phyloP scores from a whole-genome alignment of 2,329 filamentous ascomycete genomes.

The Rhynchosporium graminicola region DNA sequence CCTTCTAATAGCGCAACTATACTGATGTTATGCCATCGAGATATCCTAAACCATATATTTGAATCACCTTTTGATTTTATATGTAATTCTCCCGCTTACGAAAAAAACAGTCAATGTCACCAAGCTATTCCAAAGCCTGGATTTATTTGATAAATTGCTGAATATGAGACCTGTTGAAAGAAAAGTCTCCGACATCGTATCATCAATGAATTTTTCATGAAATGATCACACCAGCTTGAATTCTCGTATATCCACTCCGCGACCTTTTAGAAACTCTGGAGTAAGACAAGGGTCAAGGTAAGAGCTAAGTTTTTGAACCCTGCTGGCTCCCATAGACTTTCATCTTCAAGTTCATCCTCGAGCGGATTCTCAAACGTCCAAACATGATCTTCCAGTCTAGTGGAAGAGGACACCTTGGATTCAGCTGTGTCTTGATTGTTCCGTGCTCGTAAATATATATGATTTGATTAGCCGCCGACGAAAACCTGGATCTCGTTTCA shows the following conservation, averaged over 20 bases:
- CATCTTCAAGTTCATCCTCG: constrained; percentile 10
- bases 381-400: constrained; percentile 14
- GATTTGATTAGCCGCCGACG: background rate
- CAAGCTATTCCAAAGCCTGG: no score
- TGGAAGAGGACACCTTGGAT: constrained; percentile 16
- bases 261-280: constrained; percentile 11
- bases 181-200: background rate
- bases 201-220: background rate
- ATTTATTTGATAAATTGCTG: no score
- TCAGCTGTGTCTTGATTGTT: constrained; percentile 9
- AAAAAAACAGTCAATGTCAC: no score
- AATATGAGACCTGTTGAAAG: background rate
- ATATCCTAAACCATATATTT: no score
- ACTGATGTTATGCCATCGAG: no score
- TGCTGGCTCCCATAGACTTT: background rate
- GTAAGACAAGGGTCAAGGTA: constrained; percentile 17
- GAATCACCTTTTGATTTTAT: no score
- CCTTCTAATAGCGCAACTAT: no score
- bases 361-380: background rate
- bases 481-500: background rate
- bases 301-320: constrained; percentile 17
- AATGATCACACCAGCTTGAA: constrained; percentile 1
- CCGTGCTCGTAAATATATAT: constrained; percentile 9
- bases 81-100: no score
- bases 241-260: constrained; percentile 15